Evolutionary conservation across 768 basidiomycete genomes (phyloP), one percentile per base, ranked within the genome.

Genomic region (Kwoniella bestiolae): DNA sequence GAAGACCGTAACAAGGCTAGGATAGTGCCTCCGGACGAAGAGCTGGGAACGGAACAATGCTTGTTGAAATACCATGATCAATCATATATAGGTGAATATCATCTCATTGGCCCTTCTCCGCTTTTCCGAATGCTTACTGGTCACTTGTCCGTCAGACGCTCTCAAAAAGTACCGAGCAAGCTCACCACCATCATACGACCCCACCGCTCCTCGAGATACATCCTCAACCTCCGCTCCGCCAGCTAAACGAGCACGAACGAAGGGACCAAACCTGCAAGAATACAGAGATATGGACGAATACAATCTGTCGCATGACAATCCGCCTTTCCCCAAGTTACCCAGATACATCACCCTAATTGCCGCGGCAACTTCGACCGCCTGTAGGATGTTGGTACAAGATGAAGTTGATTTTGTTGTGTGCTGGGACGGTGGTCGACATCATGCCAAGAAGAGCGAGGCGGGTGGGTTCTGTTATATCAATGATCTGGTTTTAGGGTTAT

Each of bases 341-440:
- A 83, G 85, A 3, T 96, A 96, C 68, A 87, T 90, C 5, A 83
- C 83, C 4, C 81, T 88, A 3, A 83, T 95, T 1, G 92, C 89
- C 0, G 90, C 94, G 1, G 90, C 90, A 0, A 86, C 91, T 0
- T 82, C 94, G 41, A 88, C 90, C 1, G 93, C 90, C 0, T 89
- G 86, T 3, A 83, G 84, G 8, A 84, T 86, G 5, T 82, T 97
- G 11, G 64, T 70, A 3, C 47, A 9, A 45, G 65, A 63, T 18
- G 47, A 82, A 1, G 85, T 85, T 4, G 85, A 90, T 29, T 80
- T 91, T 29, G 87, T 89, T 0, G 86, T 98, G 46, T 88, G 86
- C 75, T 96, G 94, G 94, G 94, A 94, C 71, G 94, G 94, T 16
- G 94, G 94, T 12, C 88, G 93, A 73, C 94, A 95, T 72, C 94